Conservation (phyloP, 2,329 filamentous ascomycete species). For the Clonostachys rosea region DNA sequence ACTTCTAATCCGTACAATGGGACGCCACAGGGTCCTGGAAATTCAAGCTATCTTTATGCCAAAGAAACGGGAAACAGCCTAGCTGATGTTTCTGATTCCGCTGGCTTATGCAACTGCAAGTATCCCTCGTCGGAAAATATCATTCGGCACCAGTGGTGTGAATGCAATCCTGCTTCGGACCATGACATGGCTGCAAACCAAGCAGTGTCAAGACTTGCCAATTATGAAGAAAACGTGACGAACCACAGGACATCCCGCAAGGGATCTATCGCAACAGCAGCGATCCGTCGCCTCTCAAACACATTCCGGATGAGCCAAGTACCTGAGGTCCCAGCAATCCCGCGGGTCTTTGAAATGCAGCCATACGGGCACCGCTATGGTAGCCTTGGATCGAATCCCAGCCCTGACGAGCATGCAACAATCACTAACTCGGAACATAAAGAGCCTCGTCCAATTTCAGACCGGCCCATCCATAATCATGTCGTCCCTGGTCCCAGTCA, state of each 20-base stretch:
- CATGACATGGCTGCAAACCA: background rate
- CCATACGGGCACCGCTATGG: constrained; percentile 18
- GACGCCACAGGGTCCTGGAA: constrained; percentile 5
- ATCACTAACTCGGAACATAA: background rate
- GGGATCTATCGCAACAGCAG: constrained; percentile 10
- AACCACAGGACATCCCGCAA: background rate
- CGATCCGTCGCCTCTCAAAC: constrained; percentile 15
- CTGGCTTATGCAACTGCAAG: constrained; percentile 8
- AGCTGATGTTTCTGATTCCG: constrained; percentile 31
- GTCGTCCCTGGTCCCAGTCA: constrained; percentile 13
- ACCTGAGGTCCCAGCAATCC: background rate
- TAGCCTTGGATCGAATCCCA: constrained; percentile 18
- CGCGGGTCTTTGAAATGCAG: constrained; percentile 10
- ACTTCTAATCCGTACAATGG: constrained; percentile 17
- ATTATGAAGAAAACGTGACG: too few species aligned
- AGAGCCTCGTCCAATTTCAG: constrained; percentile 6
- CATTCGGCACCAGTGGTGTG: constrained; percentile 13
- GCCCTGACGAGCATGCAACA: background rate
- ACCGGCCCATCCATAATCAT: constrained; percentile 15
- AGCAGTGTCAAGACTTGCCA: too few species aligned
- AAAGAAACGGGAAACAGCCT: constrained; percentile 35
- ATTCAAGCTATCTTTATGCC: constrained; percentile 9
- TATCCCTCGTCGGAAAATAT: constrained; percentile 16
- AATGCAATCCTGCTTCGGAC: background rate
- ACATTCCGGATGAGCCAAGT: constrained; percentile 11